A percentile compares a stretch with the other conserved stretches of the same genome.
Evolutionary conservation across 345 rosid species (phyloP).

Genomic region (Eucalyptus cloeziana): DNA sequence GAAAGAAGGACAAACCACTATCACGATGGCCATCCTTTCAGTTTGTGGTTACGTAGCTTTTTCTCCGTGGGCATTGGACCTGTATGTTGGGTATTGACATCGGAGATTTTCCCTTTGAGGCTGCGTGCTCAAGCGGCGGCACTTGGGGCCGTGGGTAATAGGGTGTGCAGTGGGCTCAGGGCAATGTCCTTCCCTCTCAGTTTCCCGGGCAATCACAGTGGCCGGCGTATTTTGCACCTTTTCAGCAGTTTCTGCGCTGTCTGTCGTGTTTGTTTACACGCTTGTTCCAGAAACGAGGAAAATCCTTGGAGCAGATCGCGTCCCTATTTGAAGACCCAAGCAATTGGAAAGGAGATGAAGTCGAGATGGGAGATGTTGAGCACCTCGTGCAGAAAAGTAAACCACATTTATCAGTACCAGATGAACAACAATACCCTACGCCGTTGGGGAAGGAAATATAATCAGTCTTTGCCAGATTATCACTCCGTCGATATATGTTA

Average conservation of each 20-base stretch:
- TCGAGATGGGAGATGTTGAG: conserved; percentile 66
- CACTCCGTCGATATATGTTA: neutral
- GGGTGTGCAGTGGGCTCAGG: conserved; percentile 64
- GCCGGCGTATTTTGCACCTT: conserved; percentile 63
- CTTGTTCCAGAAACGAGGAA: conserved; percentile 72
- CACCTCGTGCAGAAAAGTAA: conserved; percentile 43
- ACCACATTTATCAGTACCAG: neutral
- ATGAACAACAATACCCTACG: neutral
- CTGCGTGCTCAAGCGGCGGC: conserved; percentile 77
- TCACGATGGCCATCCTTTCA: conserved; percentile 34
- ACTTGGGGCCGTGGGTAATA: conserved; percentile 67
- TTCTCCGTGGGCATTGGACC: conserved; percentile 82
- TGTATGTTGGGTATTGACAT: conserved; percentile 70
- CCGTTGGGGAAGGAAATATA: neutral
- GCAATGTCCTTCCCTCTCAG: conserved; percentile 78
- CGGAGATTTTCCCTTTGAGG: conserved; percentile 72
- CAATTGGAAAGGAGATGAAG: conserved; percentile 25
- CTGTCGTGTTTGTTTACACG: conserved; percentile 45
- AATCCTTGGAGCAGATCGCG: conserved; percentile 72
- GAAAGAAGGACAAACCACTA: conserved; percentile 28
- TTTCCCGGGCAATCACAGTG: conserved; percentile 41
- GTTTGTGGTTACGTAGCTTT: conserved; percentile 74
- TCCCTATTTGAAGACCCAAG: conserved; percentile 32
- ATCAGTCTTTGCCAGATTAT: neutral
- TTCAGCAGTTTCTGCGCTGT: conserved; percentile 44